Percentiles rank a stretch among this genome's conserved stretches.
Evolutionary conservation across 2,329 filamentous ascomycete species (phyloP).

Genomic region (Allantophomopsis cytisporea): DNA sequence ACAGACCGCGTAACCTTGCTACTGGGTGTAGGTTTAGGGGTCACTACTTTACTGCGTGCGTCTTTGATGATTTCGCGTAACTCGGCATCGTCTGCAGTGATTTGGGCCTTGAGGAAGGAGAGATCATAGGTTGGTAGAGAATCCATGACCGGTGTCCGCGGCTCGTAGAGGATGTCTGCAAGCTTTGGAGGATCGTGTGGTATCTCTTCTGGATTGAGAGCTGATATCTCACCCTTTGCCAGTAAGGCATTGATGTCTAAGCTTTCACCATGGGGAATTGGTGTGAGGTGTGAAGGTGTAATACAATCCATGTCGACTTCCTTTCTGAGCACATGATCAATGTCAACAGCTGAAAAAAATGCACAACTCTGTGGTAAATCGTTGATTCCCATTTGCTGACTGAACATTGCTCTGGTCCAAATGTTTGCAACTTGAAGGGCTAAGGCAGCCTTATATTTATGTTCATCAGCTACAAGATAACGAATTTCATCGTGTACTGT

Average conservation of each 20-base stretch:
- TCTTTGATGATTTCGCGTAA: slow-evolving; percentile 59
- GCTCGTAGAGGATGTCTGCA: slow-evolving; percentile 51
- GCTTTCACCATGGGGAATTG: slow-evolving; percentile 76
- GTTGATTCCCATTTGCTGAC: slow-evolving; percentile 89
- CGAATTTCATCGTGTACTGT: slow-evolving; percentile 97
- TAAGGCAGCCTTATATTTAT: slow-evolving; percentile 83
- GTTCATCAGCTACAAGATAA: slow-evolving; percentile 73
- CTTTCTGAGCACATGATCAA: slow-evolving; percentile 91
- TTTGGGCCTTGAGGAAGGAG: slow-evolving; percentile 72
- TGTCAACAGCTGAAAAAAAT: slow-evolving; percentile 90
- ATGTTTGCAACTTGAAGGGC: slow-evolving; percentile 88
- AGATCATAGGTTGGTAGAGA: slow-evolving; percentile 39
- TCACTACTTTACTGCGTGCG: slow-evolving; percentile 4
- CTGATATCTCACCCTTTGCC: slow-evolving; percentile 53
- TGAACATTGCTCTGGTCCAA: slow-evolving; percentile 96
- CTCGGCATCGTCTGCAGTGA: slow-evolving; percentile 60
- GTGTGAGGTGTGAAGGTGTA: slow-evolving; percentile 69
- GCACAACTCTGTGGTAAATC: slow-evolving; percentile 90
- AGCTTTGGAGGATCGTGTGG: slow-evolving; percentile 43
- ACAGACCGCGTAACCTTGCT: slow-evolving; percentile 7
- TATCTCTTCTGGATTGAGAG: slow-evolving; percentile 49
- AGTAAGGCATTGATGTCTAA: slow-evolving; percentile 74
- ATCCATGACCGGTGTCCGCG: slow-evolving; percentile 70
- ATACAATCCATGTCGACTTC: slow-evolving; percentile 97
- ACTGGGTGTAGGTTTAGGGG: slow-evolving; percentile 5